phyloP scores from a whole-genome alignment of 2,329 filamentous ascomycete genomes.

The Phyllosticta paracitricarpa region DNA sequence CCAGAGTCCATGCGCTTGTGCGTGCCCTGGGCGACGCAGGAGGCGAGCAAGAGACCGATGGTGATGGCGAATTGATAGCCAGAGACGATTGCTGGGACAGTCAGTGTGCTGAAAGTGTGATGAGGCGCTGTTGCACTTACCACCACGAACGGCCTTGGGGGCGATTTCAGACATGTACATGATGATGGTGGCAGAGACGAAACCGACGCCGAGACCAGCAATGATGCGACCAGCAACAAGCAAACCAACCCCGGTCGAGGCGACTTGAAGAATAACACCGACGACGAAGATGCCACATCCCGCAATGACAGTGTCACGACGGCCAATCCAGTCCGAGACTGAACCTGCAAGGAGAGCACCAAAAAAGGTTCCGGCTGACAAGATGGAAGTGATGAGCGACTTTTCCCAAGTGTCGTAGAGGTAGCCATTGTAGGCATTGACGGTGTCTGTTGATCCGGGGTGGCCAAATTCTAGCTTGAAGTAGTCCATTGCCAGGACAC shows the following conservation, averaged over 20 bases:
- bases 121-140: background rate
- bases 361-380: constrained; percentile 69
- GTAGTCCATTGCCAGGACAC: constrained; percentile 41
- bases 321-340: constrained; percentile 55
- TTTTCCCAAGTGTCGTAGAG: constrained; percentile 35
- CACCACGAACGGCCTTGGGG: constrained; percentile 50
- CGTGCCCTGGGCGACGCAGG: constrained; percentile 64
- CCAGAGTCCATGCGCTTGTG: constrained; percentile 51
- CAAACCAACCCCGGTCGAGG: constrained; percentile 49
- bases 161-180: constrained; percentile 76
- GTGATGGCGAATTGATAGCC: constrained; percentile 80
- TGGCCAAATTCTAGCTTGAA: constrained; percentile 58
- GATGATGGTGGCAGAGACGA: constrained; percentile 55
- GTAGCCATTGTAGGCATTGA: constrained; percentile 51
- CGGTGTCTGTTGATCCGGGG: constrained; percentile 41
- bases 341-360: constrained; percentile 51
- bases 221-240: constrained; percentile 65
- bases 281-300: constrained; percentile 52
- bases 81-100: constrained; percentile 35
- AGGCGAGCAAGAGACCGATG: constrained; percentile 65
- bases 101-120: too few species aligned
- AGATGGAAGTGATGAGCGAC: constrained; percentile 61
- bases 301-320: constrained; percentile 52
- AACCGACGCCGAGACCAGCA: constrained; percentile 62
- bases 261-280: constrained; percentile 49